Evolutionary conservation across 768 basidiomycete species (phyloP), one percentile per base, ranked within the genome.

Genomic region (Termitomyces sp.): DNA sequence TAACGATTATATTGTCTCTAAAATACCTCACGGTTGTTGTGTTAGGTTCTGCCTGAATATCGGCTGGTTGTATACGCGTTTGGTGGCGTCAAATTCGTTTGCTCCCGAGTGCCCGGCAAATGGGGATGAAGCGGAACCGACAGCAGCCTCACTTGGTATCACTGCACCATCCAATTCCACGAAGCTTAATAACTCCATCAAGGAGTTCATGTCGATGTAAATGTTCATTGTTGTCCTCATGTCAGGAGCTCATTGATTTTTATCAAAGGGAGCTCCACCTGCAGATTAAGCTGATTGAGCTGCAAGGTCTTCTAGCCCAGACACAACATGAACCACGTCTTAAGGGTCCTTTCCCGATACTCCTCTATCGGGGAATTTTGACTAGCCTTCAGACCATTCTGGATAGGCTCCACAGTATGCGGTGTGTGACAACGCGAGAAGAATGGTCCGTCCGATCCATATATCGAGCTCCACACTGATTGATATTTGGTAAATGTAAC

Each of bases 381-480:
- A 88, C 85, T 1, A 89, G 90, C 64, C 66, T 94, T 61, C 93
- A 96, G 70, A 86, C 85, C 1, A 93, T 95, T 33, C 73, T 96
- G 60, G 94, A 95, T 66, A 87, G 83, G 67, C 73, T 99, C 56
- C 97, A 98, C 69, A 91, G 92, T 63, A 97, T 98, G 90, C 84
- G 95, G 30, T 95, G 93, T 69, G 95, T 98, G n/a, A 97, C 92
- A 5, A 94, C 93, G 0, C 82, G 93, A 40, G 92, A 96, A 70
- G 94, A 96, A 76, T 98, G 95, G 95, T 90, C 52, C 55, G 83
- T 70, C 42, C 47, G 30, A 34, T 59, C 34, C 18, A 49, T 40
- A 65, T 55, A 57, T 20, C 37, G 62, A 63, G 52, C 12, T 48
- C 22, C 24, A 18, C 62, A 53, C 49, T 40, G 32, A 33, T 55